Conservation (phyloP, 495 filamentous ascomycete species). For the Neurospora sp. region DNA sequence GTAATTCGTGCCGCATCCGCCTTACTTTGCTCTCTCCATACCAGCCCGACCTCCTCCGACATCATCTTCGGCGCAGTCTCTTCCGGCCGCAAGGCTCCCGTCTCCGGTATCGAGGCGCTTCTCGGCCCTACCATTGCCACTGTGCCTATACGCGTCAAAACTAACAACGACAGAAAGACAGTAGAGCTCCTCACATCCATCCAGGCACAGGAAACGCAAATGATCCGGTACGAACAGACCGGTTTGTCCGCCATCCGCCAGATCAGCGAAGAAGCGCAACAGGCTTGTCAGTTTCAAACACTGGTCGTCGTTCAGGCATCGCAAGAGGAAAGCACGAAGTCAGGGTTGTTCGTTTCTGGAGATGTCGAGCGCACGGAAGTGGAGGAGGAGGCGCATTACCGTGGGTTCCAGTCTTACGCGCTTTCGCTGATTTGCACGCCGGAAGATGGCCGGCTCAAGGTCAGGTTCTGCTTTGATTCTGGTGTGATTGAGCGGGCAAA, state of each 20-base stretch:
- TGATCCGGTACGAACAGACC: slow-evolving; percentile 46
- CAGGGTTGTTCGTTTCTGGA: neutral
- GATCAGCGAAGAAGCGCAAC: slow-evolving; percentile 39
- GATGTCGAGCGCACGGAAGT: neutral
- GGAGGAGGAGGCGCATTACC: neutral
- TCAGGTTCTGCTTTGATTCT: slow-evolving; percentile 15
- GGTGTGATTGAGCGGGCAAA: slow-evolving; percentile 11
- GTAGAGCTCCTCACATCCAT: slow-evolving; percentile 28
- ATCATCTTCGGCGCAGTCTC: slow-evolving; percentile 47
- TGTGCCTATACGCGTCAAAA: slow-evolving; percentile 41
- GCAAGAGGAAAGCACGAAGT: neutral
- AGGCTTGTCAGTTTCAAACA: slow-evolving; percentile 50
- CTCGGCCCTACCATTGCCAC: slow-evolving; percentile 48
- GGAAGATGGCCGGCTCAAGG: neutral
- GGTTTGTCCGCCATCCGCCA: slow-evolving; percentile 52
- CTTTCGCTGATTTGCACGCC: neutral
- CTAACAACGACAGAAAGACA: slow-evolving; percentile 21
- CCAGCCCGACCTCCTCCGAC: slow-evolving; percentile 14
- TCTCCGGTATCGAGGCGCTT: slow-evolving; percentile 36
- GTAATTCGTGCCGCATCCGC: slow-evolving; percentile 55
- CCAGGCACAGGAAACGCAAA: slow-evolving; percentile 37
- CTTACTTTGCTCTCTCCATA: slow-evolving; percentile 43
- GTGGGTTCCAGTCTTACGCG: neutral
- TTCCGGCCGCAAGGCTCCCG: slow-evolving; percentile 34
- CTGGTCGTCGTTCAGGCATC: slow-evolving; percentile 11